Conservation (phyloP, 805 yeast species). For the Naumovozyma baii region DNA sequence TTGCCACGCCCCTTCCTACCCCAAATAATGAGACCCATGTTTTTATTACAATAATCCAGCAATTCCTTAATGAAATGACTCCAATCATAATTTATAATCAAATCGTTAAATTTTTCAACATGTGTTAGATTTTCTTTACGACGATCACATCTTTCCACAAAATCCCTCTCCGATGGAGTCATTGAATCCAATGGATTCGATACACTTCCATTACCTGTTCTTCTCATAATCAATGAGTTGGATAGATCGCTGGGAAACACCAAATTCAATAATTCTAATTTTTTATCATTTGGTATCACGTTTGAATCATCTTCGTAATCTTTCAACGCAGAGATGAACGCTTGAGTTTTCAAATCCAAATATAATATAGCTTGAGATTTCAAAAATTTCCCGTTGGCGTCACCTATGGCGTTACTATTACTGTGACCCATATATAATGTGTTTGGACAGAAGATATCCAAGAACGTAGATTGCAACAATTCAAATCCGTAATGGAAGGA, state of each 20-base stretch:
- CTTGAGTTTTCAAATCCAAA: constrained; percentile 89
- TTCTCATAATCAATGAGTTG: constrained; percentile 24
- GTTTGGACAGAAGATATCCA: constrained; percentile 80
- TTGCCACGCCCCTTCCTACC: constrained; percentile 41
- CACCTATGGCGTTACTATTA: constrained; percentile 10
- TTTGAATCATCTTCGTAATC: constrained; percentile 12
- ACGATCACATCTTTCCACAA: constrained; percentile 60
- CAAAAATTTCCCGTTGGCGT: constrained; percentile 43
- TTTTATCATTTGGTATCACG: constrained; percentile 7
- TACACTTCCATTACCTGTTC: constrained; percentile 9
- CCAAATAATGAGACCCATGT: constrained; percentile 63
- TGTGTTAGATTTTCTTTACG: constrained; percentile 54
- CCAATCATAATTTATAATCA: constrained; percentile 78
- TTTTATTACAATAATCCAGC: constrained; percentile 66
- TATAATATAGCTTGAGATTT: constrained; percentile 74
- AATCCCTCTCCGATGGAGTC: constrained; percentile 73
- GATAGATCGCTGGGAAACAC: constrained; percentile 63
- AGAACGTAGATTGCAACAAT: constrained; percentile 71
- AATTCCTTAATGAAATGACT: constrained; percentile 68
- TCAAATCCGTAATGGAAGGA: constrained; percentile 79
- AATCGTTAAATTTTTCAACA: constrained; percentile 38
- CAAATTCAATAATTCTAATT: constrained; percentile 55
- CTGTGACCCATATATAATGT: constrained; percentile 17
- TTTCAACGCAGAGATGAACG: constrained; percentile 80
- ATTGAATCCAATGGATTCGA: constrained; percentile 33